Percentiles rank a stretch among this genome's conserved stretches.
These are phyloP conservation scores for Trichoderma atroviride DNA, from an alignment of 2,329 filamentous ascomycete genomes.

Conservation along the genomic window DNA sequence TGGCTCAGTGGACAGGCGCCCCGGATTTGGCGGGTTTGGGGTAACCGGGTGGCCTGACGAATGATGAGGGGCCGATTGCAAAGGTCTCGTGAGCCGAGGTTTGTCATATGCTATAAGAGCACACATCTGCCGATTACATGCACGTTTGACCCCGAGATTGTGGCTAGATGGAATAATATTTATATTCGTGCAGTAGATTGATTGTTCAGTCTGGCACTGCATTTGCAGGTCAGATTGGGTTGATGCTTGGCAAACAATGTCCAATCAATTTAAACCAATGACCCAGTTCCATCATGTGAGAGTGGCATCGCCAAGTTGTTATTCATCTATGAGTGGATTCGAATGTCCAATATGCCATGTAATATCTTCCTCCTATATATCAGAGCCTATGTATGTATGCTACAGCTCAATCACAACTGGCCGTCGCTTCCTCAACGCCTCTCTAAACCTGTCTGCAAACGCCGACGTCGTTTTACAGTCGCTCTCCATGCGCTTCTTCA, in stretches of 20 bases:
- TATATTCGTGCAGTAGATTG: not conserved
- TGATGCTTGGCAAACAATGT: not conserved
- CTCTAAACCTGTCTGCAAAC: constrained; percentile 57
- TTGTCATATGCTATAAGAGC: not conserved
- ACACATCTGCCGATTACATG: not conserved
- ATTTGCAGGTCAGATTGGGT: not conserved
- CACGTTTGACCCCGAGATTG: not conserved
- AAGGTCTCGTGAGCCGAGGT: constrained; percentile 18
- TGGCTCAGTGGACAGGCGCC: constrained; percentile 5
- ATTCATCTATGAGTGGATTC: not conserved
- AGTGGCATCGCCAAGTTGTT: not conserved
- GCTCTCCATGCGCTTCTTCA: constrained; percentile 56
- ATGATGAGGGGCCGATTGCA: constrained; percentile 20
- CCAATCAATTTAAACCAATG: not conserved
- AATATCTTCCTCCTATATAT: not conserved
- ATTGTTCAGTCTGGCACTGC: not conserved
- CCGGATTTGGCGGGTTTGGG: constrained; percentile 12
- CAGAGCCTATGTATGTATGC: not conserved
- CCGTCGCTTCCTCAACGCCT: constrained; percentile 47
- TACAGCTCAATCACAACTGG: constrained; percentile 20
- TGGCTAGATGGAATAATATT: not conserved
- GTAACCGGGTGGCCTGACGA: not conserved
- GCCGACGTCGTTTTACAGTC: constrained; percentile 56
- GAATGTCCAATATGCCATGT: not conserved
- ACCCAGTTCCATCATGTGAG: not conserved